Evolutionary conservation across 1,284 basidiomycete species (phyloP).

Genomic region (Trichosporon sp.): DNA sequence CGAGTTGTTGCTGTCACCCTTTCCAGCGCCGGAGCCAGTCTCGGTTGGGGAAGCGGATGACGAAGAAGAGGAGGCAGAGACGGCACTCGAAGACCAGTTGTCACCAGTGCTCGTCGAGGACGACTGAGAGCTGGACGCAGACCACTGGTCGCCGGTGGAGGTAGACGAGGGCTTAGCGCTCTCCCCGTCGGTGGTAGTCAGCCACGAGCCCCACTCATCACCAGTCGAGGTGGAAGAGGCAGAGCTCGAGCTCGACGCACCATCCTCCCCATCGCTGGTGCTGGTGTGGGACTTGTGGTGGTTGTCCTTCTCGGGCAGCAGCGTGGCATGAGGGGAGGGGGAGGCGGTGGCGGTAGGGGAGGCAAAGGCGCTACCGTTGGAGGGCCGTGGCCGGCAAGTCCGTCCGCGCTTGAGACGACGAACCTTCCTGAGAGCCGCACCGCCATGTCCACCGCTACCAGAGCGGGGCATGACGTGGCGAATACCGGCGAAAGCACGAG

Average conservation of each 20-base stretch:
- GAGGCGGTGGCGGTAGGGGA: not conserved
- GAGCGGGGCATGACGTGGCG: not conserved
- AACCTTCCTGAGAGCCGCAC: conserved; percentile 6
- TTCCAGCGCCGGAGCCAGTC: not conserved
- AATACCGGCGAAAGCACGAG: not conserved
- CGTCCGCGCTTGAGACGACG: conserved; percentile 5
- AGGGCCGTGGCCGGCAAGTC: not conserved
- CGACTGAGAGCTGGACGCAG: not conserved
- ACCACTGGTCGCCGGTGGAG: not conserved
- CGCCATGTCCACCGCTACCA: not conserved
- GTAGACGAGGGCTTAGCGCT: not conserved
- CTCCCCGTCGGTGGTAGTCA: not conserved
- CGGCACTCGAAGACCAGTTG: not conserved
- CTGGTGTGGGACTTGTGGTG: not conserved
- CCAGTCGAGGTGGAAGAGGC: not conserved
- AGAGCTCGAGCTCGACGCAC: not conserved
- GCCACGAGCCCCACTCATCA: not conserved
- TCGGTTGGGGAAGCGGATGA: not conserved
- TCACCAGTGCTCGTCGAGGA: not conserved
- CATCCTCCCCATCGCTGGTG: not conserved
- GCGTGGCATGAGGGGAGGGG: not conserved
- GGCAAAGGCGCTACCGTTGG: not conserved
- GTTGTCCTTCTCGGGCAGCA: not conserved
- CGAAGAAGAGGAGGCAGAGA: not conserved
- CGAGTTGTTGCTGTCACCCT: not conserved